Evolutionary conservation across 805 yeast genomes (phyloP).

Genomic region (Wickerhamomyces strasburgensis): DNA sequence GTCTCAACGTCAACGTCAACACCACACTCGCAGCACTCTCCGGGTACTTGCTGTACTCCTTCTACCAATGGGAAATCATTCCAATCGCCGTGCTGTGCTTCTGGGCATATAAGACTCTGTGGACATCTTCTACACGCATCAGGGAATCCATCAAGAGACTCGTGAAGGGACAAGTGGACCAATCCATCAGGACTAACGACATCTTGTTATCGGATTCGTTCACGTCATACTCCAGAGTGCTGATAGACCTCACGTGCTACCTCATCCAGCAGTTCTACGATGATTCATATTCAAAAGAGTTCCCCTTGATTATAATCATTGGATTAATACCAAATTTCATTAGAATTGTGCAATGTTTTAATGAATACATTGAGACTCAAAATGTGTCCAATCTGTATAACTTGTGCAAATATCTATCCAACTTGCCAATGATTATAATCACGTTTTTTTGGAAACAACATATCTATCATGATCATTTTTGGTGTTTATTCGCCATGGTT

Average conservation of each 20-base stretch:
- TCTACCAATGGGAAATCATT: constrained; percentile 10
- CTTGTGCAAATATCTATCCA: constrained; percentile 67
- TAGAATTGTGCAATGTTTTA: constrained; percentile 76
- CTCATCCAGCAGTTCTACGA: constrained; percentile 39
- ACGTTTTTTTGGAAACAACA: constrained; percentile 24
- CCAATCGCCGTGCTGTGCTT: too few relatives aligned
- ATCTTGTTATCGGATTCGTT: constrained; percentile 79
- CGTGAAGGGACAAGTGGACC: constrained; percentile 53
- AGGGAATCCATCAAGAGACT: constrained; percentile 55
- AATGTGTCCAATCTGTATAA: constrained; percentile 60
- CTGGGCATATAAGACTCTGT: too few relatives aligned
- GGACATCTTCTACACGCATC: too few relatives aligned
- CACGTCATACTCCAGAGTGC: constrained; percentile 72
- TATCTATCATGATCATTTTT: constrained; percentile 16
- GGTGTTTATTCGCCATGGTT: constrained; percentile 41
- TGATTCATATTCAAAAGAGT: constrained; percentile 15
- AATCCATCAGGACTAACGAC: constrained; percentile 58
- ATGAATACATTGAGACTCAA: constrained; percentile 52
- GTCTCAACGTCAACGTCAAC: constrained; percentile 5
- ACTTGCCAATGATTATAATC: constrained; percentile 47
- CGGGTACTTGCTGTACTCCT: constrained; percentile 1
- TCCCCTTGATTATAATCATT: constrained; percentile 31
- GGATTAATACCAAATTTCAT: constrained; percentile 61
- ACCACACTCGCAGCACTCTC: constrained; percentile 3
- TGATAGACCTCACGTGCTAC: constrained; percentile 65